These are phyloP conservation scores for Plasmodium falciparum DNA, from an alignment of 169 alveolate genomes.

Conservation along the genomic window DNA sequence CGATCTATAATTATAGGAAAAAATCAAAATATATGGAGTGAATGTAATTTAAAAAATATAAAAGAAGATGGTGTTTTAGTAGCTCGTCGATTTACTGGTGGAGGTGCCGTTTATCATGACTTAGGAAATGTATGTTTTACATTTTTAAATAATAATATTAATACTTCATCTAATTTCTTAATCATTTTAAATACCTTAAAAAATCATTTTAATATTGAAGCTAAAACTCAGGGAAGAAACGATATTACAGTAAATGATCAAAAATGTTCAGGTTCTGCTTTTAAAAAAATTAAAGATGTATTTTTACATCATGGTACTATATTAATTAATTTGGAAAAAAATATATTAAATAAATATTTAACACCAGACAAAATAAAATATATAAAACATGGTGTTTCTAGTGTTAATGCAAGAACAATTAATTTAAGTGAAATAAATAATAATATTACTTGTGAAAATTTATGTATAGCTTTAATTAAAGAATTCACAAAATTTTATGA, in stretches of 20 bases:
- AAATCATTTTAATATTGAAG: slow-evolving; percentile 82
- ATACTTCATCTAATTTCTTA: slow-evolving; percentile 85
- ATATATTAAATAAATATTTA: slow-evolving; percentile 82
- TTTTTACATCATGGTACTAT: slow-evolving; percentile 95
- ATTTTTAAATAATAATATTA: slow-evolving; percentile 86
- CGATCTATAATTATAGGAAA: slow-evolving; percentile 94
- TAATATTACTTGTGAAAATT: slow-evolving; percentile 78
- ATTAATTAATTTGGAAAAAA: slow-evolving; percentile 84
- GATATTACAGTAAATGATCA: slow-evolving; percentile 89
- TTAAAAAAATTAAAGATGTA: slow-evolving; percentile 86
- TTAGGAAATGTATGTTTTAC: slow-evolving; percentile 93
- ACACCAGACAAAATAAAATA: slow-evolving; percentile 88
- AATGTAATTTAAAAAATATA: slow-evolving; percentile 91
- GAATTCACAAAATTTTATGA: slow-evolving; percentile 74
- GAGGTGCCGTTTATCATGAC: slow-evolving; percentile 96
- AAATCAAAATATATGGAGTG: slow-evolving; percentile 96
- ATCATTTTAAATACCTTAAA: slow-evolving; percentile 86
- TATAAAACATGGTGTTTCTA: slow-evolving; percentile 88
- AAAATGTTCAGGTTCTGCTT: slow-evolving; percentile 94
- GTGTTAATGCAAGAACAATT: slow-evolving; percentile 87
- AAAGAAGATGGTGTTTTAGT: slow-evolving; percentile 89
- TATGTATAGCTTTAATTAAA: slow-evolving; percentile 77
- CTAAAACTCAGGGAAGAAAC: slow-evolving; percentile 91
- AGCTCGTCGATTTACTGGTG: slow-evolving; percentile 96
- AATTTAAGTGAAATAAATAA: slow-evolving; percentile 82